A percentile compares a stretch with the other conserved stretches of the same genome.
These are phyloP conservation scores for Thymus mandschuricus DNA, from an alignment of 257 asterid species.

Conservation along the genomic window DNA sequence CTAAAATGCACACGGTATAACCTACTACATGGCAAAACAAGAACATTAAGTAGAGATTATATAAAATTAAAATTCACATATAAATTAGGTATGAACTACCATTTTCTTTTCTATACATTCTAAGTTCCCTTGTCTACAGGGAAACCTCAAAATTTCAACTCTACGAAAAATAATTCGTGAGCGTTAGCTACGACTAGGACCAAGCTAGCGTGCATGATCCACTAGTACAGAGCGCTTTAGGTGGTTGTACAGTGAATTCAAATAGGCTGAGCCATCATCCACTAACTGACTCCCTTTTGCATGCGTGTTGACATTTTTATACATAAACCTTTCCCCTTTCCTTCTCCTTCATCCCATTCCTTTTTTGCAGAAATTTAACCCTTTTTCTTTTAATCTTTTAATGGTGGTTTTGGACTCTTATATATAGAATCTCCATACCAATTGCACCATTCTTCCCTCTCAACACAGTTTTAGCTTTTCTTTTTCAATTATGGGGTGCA, in stretches of 20 bases:
- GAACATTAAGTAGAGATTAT: not conserved
- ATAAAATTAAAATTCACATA: not conserved
- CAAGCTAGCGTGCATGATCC: slow-evolving; percentile 31
- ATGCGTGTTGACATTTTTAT: slow-evolving; percentile 49
- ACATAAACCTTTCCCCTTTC: slow-evolving; percentile 12
- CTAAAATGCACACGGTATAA: not conserved
- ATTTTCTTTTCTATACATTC: not conserved
- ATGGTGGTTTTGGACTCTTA: not conserved
- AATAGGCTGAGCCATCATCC: slow-evolving; percentile 42
- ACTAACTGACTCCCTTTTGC: slow-evolving; percentile 45
- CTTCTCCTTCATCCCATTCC: slow-evolving; percentile 21
- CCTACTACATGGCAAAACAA: not conserved
- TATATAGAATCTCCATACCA: slow-evolving; percentile 8
- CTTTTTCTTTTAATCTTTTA: not conserved
- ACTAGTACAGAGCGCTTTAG: slow-evolving; percentile 29
- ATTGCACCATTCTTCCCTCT: slow-evolving; percentile 1
- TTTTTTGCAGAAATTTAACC: not conserved
- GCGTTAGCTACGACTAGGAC: slow-evolving; percentile 24
- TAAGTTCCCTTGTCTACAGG: not conserved
- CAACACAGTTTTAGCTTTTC: not conserved
- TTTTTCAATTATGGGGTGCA: slow-evolving; percentile 26
- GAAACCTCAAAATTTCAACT: not conserved
- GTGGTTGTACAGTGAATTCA: slow-evolving; percentile 13
- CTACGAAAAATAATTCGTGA: not conserved
- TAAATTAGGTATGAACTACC: not conserved